phyloP scores from a whole-genome alignment of 1,284 basidiomycete species.

The Anthracocystis panici-leucophaei region DNA sequence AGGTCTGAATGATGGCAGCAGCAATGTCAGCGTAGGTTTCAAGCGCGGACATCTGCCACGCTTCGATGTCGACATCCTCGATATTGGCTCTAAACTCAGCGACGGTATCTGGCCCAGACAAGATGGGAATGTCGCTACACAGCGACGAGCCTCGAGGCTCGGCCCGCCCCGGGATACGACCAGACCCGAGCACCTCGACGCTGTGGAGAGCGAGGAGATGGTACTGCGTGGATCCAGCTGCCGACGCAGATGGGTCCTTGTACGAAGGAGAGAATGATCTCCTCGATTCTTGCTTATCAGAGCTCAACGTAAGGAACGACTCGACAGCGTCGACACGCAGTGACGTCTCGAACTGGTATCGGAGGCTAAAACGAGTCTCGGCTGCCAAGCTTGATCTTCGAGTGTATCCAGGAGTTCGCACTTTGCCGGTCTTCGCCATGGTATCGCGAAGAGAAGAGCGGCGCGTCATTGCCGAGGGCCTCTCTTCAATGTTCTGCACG shows the following conservation, averaged over 20 bases:
- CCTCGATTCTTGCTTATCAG: slow-evolving; percentile 11
- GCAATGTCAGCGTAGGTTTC: slow-evolving; percentile 38
- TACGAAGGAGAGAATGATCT: slow-evolving; percentile 11
- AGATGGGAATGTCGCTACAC: slow-evolving; percentile 21
- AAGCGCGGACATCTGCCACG: slow-evolving; percentile 54
- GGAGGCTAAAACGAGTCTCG: slow-evolving; percentile 41
- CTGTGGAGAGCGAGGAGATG: slow-evolving; percentile 54
- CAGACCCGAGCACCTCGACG: slow-evolving; percentile 41
- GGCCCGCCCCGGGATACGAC: slow-evolving; percentile 33
- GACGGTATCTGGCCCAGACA: slow-evolving; percentile 29
- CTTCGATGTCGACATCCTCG: slow-evolving; percentile 60
- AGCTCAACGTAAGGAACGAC: slow-evolving; percentile 36
- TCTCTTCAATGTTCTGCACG: not conserved
- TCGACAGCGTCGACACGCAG: slow-evolving; percentile 50
- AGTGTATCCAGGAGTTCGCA: slow-evolving; percentile 38
- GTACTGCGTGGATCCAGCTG: slow-evolving; percentile 39
- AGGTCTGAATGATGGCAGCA: slow-evolving; percentile 15
- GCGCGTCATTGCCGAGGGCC: slow-evolving; percentile 11
- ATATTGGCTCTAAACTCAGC: slow-evolving; percentile 50
- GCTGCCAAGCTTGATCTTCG: slow-evolving; percentile 40
- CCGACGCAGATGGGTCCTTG: slow-evolving; percentile 6
- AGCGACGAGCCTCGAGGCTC: slow-evolving; percentile 27
- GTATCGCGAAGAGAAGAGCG: slow-evolving; percentile 32
- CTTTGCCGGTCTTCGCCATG: slow-evolving; percentile 37
- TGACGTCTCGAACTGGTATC: slow-evolving; percentile 50